These are phyloP conservation scores for Gossypium ekmanianum DNA, from an alignment of 345 rosid genomes.

Conservation along the genomic window DNA sequence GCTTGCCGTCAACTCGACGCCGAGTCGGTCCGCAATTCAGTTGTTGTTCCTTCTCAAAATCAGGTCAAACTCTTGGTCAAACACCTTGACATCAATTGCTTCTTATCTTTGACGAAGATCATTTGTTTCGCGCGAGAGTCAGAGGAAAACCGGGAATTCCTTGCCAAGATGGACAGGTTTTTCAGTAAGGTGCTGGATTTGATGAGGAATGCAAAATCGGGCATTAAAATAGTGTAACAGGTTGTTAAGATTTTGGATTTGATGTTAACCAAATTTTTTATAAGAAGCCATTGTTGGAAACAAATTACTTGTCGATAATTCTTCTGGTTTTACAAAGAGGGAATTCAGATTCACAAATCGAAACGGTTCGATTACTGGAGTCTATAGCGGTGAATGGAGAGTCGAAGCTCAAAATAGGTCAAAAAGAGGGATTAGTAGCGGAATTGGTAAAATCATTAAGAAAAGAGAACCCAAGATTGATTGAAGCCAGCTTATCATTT, in stretches of 20 bases:
- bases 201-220: slow-evolving; percentile 28
- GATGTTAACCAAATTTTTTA: slow-evolving; percentile 36
- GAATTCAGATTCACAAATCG: slow-evolving; percentile 45
- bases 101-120: slow-evolving; percentile 28
- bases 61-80: slow-evolving; percentile 32
- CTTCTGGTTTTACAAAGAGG: slow-evolving; percentile 45
- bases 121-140: slow-evolving; percentile 46
- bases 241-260: slow-evolving; percentile 44
- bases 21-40: slow-evolving; percentile 6
- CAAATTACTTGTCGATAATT: slow-evolving; percentile 41
- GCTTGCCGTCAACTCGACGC: slow-evolving; percentile 26
- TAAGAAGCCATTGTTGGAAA: slow-evolving; percentile 31
- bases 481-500: slow-evolving; percentile 58
- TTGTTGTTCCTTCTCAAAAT: slow-evolving; percentile 25
- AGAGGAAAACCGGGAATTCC: slow-evolving; percentile 47
- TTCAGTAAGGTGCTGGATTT: slow-evolving; percentile 46
- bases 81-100: slow-evolving; percentile 23
- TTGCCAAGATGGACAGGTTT: slow-evolving; percentile 44
- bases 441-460: slow-evolving; percentile 39
- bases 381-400: slow-evolving; percentile 44
- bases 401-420: slow-evolving; percentile 50
- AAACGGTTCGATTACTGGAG: slow-evolving; percentile 51
- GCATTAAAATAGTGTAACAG: slow-evolving; percentile 30
- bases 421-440: slow-evolving; percentile 44
- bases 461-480: slow-evolving; percentile 33